Percentiles rank a stretch among this genome's conserved stretches.
phyloP scores from a whole-genome alignment of 2,329 filamentous ascomycete genomes.

The Pseudopyricularia javanii region DNA sequence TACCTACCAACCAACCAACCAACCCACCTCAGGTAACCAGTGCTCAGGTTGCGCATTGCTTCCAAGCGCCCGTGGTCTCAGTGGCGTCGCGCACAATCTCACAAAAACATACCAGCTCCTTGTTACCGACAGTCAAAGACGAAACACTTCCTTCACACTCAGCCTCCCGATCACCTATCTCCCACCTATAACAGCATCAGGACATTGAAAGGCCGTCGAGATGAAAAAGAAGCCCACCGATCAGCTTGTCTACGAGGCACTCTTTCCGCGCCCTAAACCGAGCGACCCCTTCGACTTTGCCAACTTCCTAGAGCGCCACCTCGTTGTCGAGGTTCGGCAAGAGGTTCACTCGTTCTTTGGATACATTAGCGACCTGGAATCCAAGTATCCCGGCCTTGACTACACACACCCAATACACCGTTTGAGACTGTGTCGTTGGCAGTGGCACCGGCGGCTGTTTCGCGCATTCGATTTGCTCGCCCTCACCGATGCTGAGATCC shows the following conservation, averaged over 20 bases:
- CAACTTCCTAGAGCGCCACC: constrained; percentile 54
- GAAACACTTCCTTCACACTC: not conserved
- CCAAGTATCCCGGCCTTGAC: constrained; percentile 71
- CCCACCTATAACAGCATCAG: too few relatives aligned
- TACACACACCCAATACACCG: constrained; percentile 64
- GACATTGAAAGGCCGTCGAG: too few relatives aligned
- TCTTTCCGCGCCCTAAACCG: constrained; percentile 57
- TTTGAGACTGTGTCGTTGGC: constrained; percentile 64
- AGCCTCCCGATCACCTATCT: not conserved
- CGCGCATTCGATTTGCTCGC: constrained; percentile 59
- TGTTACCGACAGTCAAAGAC: too few relatives aligned
- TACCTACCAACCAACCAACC: not conserved
- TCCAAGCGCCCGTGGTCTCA: not conserved
- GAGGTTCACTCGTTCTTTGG: constrained; percentile 72
- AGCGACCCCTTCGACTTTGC: constrained; percentile 62
- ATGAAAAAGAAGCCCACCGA: constrained; percentile 66
- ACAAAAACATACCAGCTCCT: not conserved
- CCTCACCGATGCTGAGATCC: constrained; percentile 59
- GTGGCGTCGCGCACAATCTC: not conserved
- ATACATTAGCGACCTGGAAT: constrained; percentile 66
- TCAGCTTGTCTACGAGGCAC: constrained; percentile 60
- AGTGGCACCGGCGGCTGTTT: constrained; percentile 66
- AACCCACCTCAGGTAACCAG: not conserved
- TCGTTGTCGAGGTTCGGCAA: constrained; percentile 67
- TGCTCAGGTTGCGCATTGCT: not conserved